Percentiles rank a stretch among this genome's conserved stretches.
These are phyloP conservation scores for Termitomyces sp. DNA, from an alignment of 768 basidiomycete genomes.

Conservation along the genomic window DNA sequence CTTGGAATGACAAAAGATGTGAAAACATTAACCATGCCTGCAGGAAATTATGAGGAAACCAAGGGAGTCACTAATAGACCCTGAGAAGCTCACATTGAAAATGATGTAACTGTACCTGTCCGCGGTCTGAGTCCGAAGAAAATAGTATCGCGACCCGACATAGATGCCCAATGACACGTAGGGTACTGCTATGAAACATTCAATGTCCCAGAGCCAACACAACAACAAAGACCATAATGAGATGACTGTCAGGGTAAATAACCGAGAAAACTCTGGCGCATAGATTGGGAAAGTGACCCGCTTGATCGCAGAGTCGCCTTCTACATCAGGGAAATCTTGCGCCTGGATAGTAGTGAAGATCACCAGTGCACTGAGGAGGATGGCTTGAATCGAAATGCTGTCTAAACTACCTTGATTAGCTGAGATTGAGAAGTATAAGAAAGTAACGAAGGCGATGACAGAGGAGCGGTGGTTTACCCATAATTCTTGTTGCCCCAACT, in stretches of 20 bases:
- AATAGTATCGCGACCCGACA: slow-evolving; percentile 20
- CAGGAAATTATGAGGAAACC: neutral
- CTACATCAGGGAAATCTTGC: slow-evolving; percentile 42
- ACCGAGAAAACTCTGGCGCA: slow-evolving; percentile 33
- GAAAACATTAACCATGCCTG: slow-evolving; percentile 21
- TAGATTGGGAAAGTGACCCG: slow-evolving; percentile 43
- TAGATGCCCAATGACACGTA: slow-evolving; percentile 10
- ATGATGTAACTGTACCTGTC: slow-evolving; percentile 21
- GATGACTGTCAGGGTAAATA: slow-evolving; percentile 16
- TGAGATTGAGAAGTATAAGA: neutral
- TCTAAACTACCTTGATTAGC: slow-evolving; percentile 7
- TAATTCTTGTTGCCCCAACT: slow-evolving; percentile 29
- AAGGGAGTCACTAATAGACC: neutral
- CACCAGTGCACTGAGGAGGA: slow-evolving; percentile 21
- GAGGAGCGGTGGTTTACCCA: slow-evolving; percentile 10
- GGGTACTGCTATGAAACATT: neutral
- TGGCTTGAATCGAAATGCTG: slow-evolving; percentile 9
- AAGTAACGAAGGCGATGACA: neutral
- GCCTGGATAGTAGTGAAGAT: slow-evolving; percentile 46
- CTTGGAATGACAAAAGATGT: slow-evolving; percentile 11
- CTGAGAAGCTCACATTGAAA: slow-evolving; percentile 22
- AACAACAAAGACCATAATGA: slow-evolving; percentile 18
- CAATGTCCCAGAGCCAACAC: slow-evolving; percentile 11
- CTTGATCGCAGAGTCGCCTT: slow-evolving; percentile 38
- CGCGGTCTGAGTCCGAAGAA: slow-evolving; percentile 12